Base-by-base conservation (phyloP, 768 basidiomycete species). In the Polyporus arcularius region DNA sequence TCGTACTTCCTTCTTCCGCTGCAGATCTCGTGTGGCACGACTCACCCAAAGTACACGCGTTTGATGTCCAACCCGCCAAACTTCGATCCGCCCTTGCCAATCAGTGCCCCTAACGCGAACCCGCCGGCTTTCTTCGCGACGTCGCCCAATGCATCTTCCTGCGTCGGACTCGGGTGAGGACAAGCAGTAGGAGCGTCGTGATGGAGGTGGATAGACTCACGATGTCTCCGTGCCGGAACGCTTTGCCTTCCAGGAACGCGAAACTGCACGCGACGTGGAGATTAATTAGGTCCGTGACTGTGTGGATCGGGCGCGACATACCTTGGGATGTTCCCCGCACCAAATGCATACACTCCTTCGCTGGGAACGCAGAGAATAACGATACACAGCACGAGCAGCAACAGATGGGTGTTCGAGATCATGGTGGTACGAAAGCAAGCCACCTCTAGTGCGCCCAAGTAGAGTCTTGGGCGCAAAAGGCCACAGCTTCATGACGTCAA, bases 221-320 rank as follows among this genome's bases (percentile, higher is more conserved):
- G 58, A 97, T 94, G 73, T 97, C 94, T 45, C 95, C 95, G 70
- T 97, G 94, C 49, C 93, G 78, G 75, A 91, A 92, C 1, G 90
- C 90, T 64, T 81, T 85, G 41, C 90, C 92, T 72, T 96, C 94
- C 74, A 96, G 83, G 72, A 89, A 96, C 6, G 91, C 88, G 70
- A 87, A 92, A 21, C 90, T 89, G 62, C 9, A 26, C 49, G 26
- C 16, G 21, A 49, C 26, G 40, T 28, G 40, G 39, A 58, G 58
- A 63, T 59, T 40, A 39, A 49, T 72, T 80, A 40, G 26, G 26
- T 21, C 32, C 15, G 50, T 40, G 49, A 39, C 46, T 26, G 1
- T 60, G 54, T 45, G 32, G 50, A 39, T 50, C 32, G 21, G 26
- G 31, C 3, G 18, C 16, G 35, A 51, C 62, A 14, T 53, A 70